A percentile compares a stretch with the other conserved stretches of the same genome.
Conservation (phyloP, 306 rosid species). For the Castanea crenata region DNA sequence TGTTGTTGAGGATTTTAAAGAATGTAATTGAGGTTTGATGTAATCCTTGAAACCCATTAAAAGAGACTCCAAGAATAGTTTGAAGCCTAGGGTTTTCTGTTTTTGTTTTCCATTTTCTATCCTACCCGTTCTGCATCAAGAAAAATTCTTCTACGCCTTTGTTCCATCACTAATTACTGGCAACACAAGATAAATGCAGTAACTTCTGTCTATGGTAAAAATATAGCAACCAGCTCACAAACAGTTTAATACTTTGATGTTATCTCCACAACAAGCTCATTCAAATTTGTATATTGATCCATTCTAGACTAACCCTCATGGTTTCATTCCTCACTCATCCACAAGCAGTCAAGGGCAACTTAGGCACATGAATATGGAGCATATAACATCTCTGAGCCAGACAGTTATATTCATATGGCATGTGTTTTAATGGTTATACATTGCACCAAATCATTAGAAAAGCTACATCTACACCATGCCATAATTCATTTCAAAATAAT, state of each 20-base stretch:
- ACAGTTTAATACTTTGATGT: background rate
- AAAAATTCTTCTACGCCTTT: background rate
- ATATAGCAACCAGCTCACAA: constrained; percentile 8
- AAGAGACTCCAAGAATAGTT: no score
- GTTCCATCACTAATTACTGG: background rate
- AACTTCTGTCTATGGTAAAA: background rate
- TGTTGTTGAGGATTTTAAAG: no score
- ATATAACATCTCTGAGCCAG: background rate
- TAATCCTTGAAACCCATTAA: no score
- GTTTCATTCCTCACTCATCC: background rate
- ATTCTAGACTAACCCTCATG: background rate
- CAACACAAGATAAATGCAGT: background rate
- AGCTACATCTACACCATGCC: background rate
- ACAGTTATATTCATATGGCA: background rate
- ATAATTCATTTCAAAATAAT: background rate
- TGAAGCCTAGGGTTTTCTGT: no score
- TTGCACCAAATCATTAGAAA: background rate
- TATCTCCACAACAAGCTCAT: background rate
- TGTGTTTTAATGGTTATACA: background rate
- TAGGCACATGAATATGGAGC: background rate
- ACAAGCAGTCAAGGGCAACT: background rate
- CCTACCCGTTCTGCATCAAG: no score
- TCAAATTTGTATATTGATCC: background rate
- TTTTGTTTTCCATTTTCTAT: no score
- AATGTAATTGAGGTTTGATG: no score